Evolutionary conservation across 768 basidiomycete genomes (phyloP).

Genomic region (Leccinum arenicola): DNA sequence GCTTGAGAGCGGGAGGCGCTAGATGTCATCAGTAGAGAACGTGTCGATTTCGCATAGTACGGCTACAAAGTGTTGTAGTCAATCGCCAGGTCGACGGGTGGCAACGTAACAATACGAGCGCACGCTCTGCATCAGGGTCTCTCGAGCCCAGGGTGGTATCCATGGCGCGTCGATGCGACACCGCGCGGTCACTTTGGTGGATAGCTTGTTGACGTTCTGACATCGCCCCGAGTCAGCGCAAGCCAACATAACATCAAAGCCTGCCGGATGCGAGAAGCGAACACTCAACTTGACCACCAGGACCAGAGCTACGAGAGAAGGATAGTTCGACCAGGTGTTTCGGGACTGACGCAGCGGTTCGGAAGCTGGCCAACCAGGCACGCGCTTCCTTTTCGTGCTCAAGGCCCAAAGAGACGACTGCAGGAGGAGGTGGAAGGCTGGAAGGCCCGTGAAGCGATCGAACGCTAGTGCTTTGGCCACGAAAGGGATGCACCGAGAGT

Average conservation of each 20-base stretch:
- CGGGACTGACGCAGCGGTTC: conserved; percentile 39
- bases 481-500: not conserved
- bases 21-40: conserved; percentile 68
- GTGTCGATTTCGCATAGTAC: conserved; percentile 63
- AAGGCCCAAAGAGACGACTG: conserved; percentile 33
- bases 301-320: conserved; percentile 80
- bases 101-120: conserved; percentile 22
- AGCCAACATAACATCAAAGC: not conserved
- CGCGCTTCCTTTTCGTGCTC: conserved; percentile 48
- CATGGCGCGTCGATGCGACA: conserved; percentile 56
- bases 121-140: conserved; percentile 48
- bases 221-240: not conserved
- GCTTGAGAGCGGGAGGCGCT: conserved; percentile 72
- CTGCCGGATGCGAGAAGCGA: not conserved
- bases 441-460: conserved; percentile 30
- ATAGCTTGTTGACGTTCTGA: conserved; percentile 91
- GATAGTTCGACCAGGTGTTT: conserved; percentile 55
- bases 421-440: conserved; percentile 44
- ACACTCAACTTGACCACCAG: conserved; percentile 71
- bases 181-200: conserved; percentile 71
- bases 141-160: conserved; percentile 68
- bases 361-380: conserved; percentile 54
- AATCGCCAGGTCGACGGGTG: not conserved
- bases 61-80: conserved; percentile 39
- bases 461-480: not conserved